Evolutionary conservation across 2,329 filamentous ascomycete genomes (phyloP), one percentile per base, ranked within the genome.

Genomic region (Diaporthe caulivora): DNA sequence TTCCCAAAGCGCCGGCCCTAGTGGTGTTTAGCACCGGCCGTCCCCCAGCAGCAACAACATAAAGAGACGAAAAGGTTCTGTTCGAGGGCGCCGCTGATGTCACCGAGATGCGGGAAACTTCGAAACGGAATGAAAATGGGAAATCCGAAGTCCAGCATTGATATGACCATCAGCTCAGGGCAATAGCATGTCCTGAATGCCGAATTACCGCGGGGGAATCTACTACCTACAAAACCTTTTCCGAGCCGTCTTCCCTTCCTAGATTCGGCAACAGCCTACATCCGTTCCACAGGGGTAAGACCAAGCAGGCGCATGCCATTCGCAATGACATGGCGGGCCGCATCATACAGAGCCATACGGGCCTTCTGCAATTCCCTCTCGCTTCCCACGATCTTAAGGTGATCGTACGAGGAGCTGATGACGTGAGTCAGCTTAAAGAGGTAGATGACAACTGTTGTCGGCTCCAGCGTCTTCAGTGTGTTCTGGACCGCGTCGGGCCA

Each of bases 371-470:
- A 84, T 80, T 93, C 91, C 40, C 86, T 86, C 83, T 96, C 93
- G 75, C 91, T 93, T 70, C 94, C 93, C n/a, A 97, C 90, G 70
- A 97, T 94, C 80, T 93, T 91, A 75, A 97, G 86, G 74, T 94
- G 92, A 79, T 95, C 94, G 83, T 97, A 97, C 81, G 92, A 95
- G 71, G 90, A 92, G 84, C 92, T 95, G 71, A 97, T 83, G 34
- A 90, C 87, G 83, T 97, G 94, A 3, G 93, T 94, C 92, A 97
- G 93, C 88, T 94, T 94, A 87, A 96, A 97, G 57, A 97, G 87
- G 81, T 96, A 95, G 3, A 84, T 84, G 65, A 84, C 77, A 54
- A 84, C 82, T 13, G 82, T 84, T 15, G 87, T 88, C 26, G 94
- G 94, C 83, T 86, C 95, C 29, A 95, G 88, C 0, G 94, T 97